Conservation (phyloP, 805 yeast species). For the Wickerhamomyces bisporus region DNA sequence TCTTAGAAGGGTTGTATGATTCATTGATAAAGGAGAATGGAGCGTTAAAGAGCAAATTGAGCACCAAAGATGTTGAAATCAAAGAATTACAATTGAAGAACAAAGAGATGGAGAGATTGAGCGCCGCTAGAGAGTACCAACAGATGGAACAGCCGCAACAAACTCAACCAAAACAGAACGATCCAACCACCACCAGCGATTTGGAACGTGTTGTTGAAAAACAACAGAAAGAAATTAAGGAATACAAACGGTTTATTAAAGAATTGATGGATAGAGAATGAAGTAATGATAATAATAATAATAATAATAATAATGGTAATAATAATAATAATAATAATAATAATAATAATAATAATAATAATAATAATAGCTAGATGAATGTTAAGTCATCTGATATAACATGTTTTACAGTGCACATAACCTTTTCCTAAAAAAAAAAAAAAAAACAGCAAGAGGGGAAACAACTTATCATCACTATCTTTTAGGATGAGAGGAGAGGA, state of each 20-base stretch:
- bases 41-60: constrained; percentile 1
- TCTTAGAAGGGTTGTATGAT: constrained; percentile 18
- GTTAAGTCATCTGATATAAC: too few species aligned
- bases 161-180: neutral
- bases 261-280: constrained; percentile 19
- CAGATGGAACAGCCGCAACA: constrained; percentile 7
- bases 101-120: neutral
- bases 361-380: too few species aligned
- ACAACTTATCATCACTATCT: too few species aligned
- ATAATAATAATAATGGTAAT: too few species aligned
- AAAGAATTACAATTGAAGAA: constrained; percentile 4
- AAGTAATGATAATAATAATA: too few species aligned
- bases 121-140: constrained; percentile 6
- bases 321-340: too few species aligned
- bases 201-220: constrained; percentile 1
- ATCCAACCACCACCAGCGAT: too few species aligned
- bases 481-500: too few species aligned
- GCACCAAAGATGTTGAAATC: neutral
- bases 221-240: constrained; percentile 17
- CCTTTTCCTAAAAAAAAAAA: too few species aligned
- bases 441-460: too few species aligned
- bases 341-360: too few species aligned
- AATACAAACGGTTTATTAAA: constrained; percentile 21
- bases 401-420: too few species aligned
- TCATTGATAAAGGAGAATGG: constrained; percentile 9